Evolutionary conservation across 2,329 filamentous ascomycete genomes (phyloP), one percentile per base, ranked within the genome.

Genomic region (Exophiala calicioides): DNA sequence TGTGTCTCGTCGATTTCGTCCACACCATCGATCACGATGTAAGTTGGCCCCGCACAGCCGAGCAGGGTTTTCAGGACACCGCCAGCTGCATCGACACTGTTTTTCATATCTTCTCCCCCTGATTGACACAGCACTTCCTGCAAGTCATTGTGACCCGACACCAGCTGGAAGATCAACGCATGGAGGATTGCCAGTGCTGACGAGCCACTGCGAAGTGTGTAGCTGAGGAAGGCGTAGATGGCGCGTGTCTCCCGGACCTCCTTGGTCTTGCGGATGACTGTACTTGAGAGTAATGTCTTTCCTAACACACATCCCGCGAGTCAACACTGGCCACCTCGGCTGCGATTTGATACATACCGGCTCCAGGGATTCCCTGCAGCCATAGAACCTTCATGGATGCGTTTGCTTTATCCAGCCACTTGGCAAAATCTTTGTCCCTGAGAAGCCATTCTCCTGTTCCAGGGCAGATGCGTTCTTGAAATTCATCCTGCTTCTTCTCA

Each of bases 1-100:
- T 37, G 9, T 6, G 13, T 18, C 34, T 37, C 34, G 13, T 37
- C 34, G 34, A 37, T 37, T 13, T 37, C 34, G 34, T 37, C 34
- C 5, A 37, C 19, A 5, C 34, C 34, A 37, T 37, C 34, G 7
- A 37, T 21, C 18, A 37, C 8, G 19, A 37, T 37, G 13, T 37
- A 37, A 5, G 34, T 37, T 13, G 34, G 34, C 7, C 12, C 24
- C 7, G 24, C 7, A 7, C 7, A 27, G 7, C 12, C 7, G 12
- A 27, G 24, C 24, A 18, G n/a, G n/a, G n/a, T n/a, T n/a, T n/a
- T n/a, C n/a, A n/a, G n/a, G n/a, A n/a, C n/a, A n/a, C n/a, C n/a
- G n/a, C n/a, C n/a, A n/a, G n/a, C n/a, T n/a, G n/a, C n/a, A n/a
- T n/a, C n/a, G n/a, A n/a, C n/a, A n/a, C n/a, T n/a, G n/a, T n/a